Base-by-base conservation (phyloP, 23 red algal genomes). In the Gracilariopsis chorda region DNA sequence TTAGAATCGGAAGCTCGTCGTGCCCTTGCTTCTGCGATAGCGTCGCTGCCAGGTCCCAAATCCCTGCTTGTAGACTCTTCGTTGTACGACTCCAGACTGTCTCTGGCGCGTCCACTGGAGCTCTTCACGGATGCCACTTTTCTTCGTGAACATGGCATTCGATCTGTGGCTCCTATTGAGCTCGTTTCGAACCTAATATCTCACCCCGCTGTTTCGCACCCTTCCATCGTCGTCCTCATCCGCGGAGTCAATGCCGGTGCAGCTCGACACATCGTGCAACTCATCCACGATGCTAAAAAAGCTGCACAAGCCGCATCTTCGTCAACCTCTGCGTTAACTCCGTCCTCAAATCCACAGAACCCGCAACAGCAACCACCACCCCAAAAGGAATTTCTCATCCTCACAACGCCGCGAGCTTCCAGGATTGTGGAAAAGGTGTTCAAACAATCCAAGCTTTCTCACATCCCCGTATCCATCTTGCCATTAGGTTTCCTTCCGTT, bases 401-500 rank as follows among this genome's bases (percentile, higher is more conserved):
- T 91, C 2, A 80, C 77, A 8, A 91, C 88, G 17, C 88, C 88
- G 41, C 88, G 88, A 16, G 74, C 74, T 40, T 91, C 88, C 10
- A 68, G 29, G 37, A 68, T 80, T 59, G 91, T 85, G 0, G 81
- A 86, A 51, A 79, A 78, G 39, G 77, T 80, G 7, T 56, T 94
- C 20, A 40, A 47, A 23, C 25, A 48, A 48, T 44, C 63, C n/a
- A 56, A 33, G 5, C n/a, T 77, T 5, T 24, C 58, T 20, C 80
- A 85, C 36, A n/a, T 94, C 4, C 80, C 63, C 10, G 57, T 87
- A n/a, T 80, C 79, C 17, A 43, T 72, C 1, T 73, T 94, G 7
- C 91, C 69, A 29, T 80, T 94, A 27, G 91, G 91, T 59, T 95
- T 95, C 58, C 59, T 95, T 42, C 85, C 92, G 30, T 84, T 95